These are phyloP conservation scores for Ceriops tagal DNA, from an alignment of 345 rosid genomes.

Conservation along the genomic window DNA sequence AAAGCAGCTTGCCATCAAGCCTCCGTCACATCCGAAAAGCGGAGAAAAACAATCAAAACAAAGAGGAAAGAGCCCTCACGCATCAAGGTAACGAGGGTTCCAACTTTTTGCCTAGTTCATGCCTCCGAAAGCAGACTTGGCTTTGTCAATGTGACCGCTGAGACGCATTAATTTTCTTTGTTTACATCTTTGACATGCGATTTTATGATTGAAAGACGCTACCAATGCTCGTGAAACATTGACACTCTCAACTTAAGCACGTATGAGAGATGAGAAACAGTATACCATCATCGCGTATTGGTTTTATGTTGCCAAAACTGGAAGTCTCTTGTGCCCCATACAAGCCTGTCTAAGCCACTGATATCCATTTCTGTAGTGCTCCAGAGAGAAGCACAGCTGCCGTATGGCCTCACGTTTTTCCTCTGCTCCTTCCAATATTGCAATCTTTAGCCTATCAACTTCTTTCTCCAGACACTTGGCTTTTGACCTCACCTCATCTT, in stretches of 20 bases:
- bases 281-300: not conserved
- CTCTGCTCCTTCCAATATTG: slow-evolving; percentile 24
- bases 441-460: slow-evolving; percentile 27
- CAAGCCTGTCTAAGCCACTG: slow-evolving; percentile 18
- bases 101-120: too few species aligned
- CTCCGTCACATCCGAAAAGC: too few species aligned
- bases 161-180: not conserved
- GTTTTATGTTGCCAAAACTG: slow-evolving; percentile 21
- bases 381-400: slow-evolving; percentile 31
- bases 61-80: not conserved
- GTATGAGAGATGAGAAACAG: not conserved
- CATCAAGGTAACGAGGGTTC: not conserved
- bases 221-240: not conserved
- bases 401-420: slow-evolving; percentile 34
- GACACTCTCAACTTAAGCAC: too few species aligned
- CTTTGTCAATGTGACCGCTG: too few species aligned
- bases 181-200: not conserved
- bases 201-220: not conserved
- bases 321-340: slow-evolving; percentile 20
- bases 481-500: slow-evolving; percentile 34
- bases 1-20: too few species aligned
- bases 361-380: slow-evolving; percentile 28
- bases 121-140: too few species aligned
- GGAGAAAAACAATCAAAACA: not conserved
- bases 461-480: slow-evolving; percentile 48